A percentile compares a stretch with the other conserved stretches of the same genome.
Conservation (phyloP, 1,139 yeast species). For the Magnusiomyces paraingens region DNA sequence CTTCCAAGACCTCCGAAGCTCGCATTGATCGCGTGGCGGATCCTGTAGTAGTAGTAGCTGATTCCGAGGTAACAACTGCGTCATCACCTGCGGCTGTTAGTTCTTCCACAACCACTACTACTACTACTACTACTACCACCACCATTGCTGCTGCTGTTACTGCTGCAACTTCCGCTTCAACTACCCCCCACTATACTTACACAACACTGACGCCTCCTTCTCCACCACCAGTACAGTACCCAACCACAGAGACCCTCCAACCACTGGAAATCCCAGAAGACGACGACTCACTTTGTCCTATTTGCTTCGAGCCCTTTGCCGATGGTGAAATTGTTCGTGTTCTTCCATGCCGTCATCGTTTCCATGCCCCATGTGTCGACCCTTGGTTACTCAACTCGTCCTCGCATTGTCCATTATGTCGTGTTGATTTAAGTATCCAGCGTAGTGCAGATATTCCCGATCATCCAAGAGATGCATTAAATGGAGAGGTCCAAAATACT, state of each 20-base stretch:
- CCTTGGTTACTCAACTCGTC: constrained; percentile 73
- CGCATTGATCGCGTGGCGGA: background rate
- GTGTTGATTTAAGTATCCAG: constrained; percentile 44
- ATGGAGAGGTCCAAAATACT: too few relatives aligned
- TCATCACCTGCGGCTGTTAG: too few relatives aligned
- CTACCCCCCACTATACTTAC: background rate
- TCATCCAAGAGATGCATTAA: constrained; percentile 20
- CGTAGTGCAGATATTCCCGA: constrained; percentile 25
- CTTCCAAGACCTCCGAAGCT: background rate
- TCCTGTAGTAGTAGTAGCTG: too few relatives aligned
- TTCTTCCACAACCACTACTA: background rate
- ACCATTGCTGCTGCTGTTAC: background rate
- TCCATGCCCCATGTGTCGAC: constrained; percentile 73
- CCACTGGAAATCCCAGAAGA: constrained; percentile 33
- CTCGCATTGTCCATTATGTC: constrained; percentile 80
- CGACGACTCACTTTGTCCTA: constrained; percentile 67
- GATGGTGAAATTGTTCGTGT: constrained; percentile 62
- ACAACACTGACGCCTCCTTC: background rate
- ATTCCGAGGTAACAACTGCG: background rate
- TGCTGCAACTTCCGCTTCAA: background rate
- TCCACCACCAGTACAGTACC: background rate
- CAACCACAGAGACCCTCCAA: background rate
- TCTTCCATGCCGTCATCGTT: constrained; percentile 73
- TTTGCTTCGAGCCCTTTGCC: constrained; percentile 54
- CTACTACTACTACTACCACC: background rate